Evolutionary conservation across 192 early-diverging fungal species (phyloP), one percentile per base, ranked within the genome.

Genomic region (Linnemannia elongata): DNA sequence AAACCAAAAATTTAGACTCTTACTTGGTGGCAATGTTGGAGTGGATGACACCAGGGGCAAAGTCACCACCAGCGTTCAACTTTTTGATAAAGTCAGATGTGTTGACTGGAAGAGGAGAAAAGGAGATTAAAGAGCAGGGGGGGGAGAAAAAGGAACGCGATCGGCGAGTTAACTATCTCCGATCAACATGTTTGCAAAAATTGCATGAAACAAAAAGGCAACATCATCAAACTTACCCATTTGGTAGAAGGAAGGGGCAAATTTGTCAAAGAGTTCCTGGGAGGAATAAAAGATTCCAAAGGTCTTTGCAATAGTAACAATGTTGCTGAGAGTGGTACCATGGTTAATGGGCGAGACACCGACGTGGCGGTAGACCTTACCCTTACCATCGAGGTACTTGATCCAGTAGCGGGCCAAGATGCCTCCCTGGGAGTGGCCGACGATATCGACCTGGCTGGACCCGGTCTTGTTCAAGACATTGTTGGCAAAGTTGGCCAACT

Each of bases 341-440:
- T 87, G 85, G 60, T 54, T 75, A 30, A 87, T 82, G 30, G 85
- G 69, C 35, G 85, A 77, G 35, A 87, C 30, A 27, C 79, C 85
- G 22, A 78, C 72, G n/a, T 75, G 74, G 13, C 75, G 33, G 63
- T 81, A 49, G 49, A 86, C 79, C 69, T 86, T 86, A 5, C 78
- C 84, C 20, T 38, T 47, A 17, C 79, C 84, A 47, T 45, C 76
- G 10, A 81, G 49, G 42, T 81, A 78, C 75, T 81, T 87, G n/a
- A 81, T 77, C 79, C 80, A 87, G 80, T 87, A 81, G 9, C 85
- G 76, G 13, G 75, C 75, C 2, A 81, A 72, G 30, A 87, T 81
- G n/a, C 85, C 79, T 10, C 85, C 85, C 17, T 87, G 79, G 8
- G 85, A 87, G 47, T 87, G 85, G 24, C 79, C 75, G 8, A 78